Percentiles rank a stretch among this genome's conserved stretches.
Evolutionary conservation across 108 stramenopile genomes (phyloP).

Genomic region (Pseudonitzschia multiseries): DNA sequence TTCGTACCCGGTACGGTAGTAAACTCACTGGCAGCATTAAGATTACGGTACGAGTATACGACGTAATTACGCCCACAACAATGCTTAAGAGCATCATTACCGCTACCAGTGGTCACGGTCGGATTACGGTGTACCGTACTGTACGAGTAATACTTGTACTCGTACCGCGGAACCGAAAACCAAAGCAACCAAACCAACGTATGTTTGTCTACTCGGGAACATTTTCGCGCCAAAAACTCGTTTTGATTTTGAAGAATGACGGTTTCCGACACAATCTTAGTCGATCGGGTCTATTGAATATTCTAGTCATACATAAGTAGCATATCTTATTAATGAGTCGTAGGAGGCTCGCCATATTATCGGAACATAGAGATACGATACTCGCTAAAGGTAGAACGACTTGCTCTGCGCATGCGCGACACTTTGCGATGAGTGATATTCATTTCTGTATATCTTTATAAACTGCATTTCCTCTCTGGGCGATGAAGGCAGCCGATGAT

Average conservation of each 20-base stretch:
- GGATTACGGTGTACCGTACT: too few relatives aligned
- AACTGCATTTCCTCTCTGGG: not conserved
- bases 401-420: not conserved
- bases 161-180: too few relatives aligned
- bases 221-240: not conserved
- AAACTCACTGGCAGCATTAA: too few relatives aligned
- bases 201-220: not conserved
- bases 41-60: too few relatives aligned
- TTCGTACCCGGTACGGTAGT: too few relatives aligned
- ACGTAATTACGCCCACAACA: too few relatives aligned
- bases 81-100: too few relatives aligned
- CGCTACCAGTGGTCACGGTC: too few relatives aligned
- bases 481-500: too few relatives aligned
- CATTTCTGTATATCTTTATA: not conserved
- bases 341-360: not conserved
- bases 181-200: not conserved
- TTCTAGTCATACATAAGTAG: not conserved
- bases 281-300: not conserved
- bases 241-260: not conserved
- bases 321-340: not conserved
- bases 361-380: not conserved
- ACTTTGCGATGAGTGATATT: not conserved
- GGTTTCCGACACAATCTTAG: not conserved
- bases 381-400: not conserved
- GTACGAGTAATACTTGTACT: too few relatives aligned